phyloP scores from a whole-genome alignment of 2,329 filamentous ascomycete species.

The Fusarium denticulatum region DNA sequence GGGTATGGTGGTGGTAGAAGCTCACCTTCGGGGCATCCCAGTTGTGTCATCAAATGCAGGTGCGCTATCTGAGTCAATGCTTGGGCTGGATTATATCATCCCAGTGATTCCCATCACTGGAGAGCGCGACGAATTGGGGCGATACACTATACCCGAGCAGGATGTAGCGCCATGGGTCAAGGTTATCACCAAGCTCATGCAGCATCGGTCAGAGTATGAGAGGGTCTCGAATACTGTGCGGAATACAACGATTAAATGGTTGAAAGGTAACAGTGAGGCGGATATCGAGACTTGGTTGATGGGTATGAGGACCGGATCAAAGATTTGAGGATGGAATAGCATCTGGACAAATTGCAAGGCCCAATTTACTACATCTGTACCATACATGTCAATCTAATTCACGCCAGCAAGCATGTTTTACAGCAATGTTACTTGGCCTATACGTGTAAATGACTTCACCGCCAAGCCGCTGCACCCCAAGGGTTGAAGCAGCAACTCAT shows the following conservation, averaged over 20 bases:
- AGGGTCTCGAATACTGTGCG: not conserved
- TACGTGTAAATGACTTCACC: not conserved
- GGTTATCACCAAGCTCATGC: not conserved
- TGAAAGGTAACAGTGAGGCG: not conserved
- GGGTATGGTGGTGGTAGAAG: slow-evolving; percentile 5
- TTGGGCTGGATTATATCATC: not conserved
- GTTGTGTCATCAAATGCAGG: not conserved
- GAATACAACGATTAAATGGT: not conserved
- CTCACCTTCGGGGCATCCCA: not conserved
- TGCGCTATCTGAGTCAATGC: not conserved
- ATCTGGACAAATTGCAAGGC: no score
- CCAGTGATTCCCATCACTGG: not conserved
- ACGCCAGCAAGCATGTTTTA: not conserved
- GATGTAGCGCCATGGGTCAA: not conserved
- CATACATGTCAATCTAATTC: no score
- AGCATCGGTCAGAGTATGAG: not conserved
- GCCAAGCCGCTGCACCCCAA: not conserved
- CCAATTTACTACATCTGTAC: no score
- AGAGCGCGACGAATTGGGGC: not conserved
- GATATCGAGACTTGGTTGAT: not conserved
- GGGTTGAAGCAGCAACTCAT: not conserved
- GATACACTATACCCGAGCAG: not conserved
- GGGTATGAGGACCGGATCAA: not conserved
- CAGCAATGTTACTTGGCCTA: not conserved
- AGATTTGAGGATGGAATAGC: not conserved